Percentiles rank a stretch among this genome's conserved stretches.
These are phyloP conservation scores for Pyrenula aspistea DNA, from an alignment of 495 filamentous ascomycete genomes.

Conservation along the genomic window DNA sequence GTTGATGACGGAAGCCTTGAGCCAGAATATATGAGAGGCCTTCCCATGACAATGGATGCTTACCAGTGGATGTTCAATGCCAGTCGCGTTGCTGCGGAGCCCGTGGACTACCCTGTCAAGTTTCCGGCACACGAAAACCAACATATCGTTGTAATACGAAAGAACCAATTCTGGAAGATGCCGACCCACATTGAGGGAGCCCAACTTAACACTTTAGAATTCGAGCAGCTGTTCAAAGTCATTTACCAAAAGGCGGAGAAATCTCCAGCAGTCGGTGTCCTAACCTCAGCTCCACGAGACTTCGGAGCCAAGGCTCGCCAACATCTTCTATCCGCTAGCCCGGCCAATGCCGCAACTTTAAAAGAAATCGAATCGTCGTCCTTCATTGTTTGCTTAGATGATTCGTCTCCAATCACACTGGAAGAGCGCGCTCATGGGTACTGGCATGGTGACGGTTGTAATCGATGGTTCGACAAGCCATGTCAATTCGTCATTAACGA, in stretches of 20 bases:
- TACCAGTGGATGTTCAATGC: constrained; percentile 99
- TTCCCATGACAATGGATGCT: constrained; percentile 91
- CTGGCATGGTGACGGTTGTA: constrained; percentile 94
- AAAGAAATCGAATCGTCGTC: constrained; percentile 80
- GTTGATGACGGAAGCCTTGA: constrained; percentile 77
- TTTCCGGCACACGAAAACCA: constrained; percentile 61
- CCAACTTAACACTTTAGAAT: constrained; percentile 73
- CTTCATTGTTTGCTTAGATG: constrained; percentile 90
- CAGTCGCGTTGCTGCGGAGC: constrained; percentile 74
- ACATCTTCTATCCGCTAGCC: constrained; percentile 58
- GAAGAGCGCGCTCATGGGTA: constrained; percentile 93
- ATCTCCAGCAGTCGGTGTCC: constrained; percentile 62
- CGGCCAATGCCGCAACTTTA: constrained; percentile 63
- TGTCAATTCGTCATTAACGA: constrained; percentile 97
- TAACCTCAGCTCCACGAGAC: constrained; percentile 89
- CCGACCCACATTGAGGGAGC: constrained; percentile 61
- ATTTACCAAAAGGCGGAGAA: constrained; percentile 70
- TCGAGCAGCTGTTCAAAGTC: constrained; percentile 75
- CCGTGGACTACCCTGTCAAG: constrained; percentile 74
- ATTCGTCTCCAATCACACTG: constrained; percentile 81
- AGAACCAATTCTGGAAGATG: constrained; percentile 95
- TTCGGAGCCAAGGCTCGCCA: constrained; percentile 80
- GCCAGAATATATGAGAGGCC: constrained; percentile 94
- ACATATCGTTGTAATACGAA: constrained; percentile 80
- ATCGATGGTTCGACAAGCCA: constrained; percentile 98